A percentile compares a stretch with the other conserved stretches of the same genome.
phyloP scores from a whole-genome alignment of 805 yeast species.

The Ogataea methylovora region DNA sequence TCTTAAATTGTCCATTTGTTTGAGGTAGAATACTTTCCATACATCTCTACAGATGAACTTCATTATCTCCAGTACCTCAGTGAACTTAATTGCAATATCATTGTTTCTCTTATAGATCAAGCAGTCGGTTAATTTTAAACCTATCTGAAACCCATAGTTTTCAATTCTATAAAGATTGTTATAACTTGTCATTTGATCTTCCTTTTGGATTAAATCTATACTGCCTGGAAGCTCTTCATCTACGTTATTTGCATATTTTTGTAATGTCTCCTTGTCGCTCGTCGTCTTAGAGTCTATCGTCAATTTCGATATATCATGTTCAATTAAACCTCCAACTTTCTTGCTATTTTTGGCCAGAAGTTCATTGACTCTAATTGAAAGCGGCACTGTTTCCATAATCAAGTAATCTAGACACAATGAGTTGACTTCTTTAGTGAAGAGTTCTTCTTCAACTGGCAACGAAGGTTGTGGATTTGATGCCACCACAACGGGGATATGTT shows the following conservation, averaged over 20 bases:
- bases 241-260: neutral
- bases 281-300: conserved; percentile 1
- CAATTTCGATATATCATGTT: conserved; percentile 4
- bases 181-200: conserved; percentile 29
- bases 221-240: conserved; percentile 26
- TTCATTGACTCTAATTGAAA: conserved; percentile 56
- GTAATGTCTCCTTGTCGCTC: neutral
- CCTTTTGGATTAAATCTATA: conserved; percentile 28
- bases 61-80: conserved; percentile 73
- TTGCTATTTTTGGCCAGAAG: conserved; percentile 25
- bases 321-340: conserved; percentile 8
- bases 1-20: conserved; percentile 85
- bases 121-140: conserved; percentile 22
- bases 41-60: conserved; percentile 89
- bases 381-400: conserved; percentile 70
- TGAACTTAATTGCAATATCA: conserved; percentile 26
- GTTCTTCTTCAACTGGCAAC: conserved; percentile 3
- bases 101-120: conserved; percentile 17
- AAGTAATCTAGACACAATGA: conserved; percentile 52
- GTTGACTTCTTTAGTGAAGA: conserved; percentile 37
- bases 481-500: no score
- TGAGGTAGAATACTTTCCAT: conserved; percentile 74
- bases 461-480: no score
- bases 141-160: conserved; percentile 53
- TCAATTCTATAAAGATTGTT: conserved; percentile 57